Evolutionary conservation across 2,329 filamentous ascomycete genomes (phyloP), one percentile per base, ranked within the genome.

Genomic region (Exophiala calicioides): DNA sequence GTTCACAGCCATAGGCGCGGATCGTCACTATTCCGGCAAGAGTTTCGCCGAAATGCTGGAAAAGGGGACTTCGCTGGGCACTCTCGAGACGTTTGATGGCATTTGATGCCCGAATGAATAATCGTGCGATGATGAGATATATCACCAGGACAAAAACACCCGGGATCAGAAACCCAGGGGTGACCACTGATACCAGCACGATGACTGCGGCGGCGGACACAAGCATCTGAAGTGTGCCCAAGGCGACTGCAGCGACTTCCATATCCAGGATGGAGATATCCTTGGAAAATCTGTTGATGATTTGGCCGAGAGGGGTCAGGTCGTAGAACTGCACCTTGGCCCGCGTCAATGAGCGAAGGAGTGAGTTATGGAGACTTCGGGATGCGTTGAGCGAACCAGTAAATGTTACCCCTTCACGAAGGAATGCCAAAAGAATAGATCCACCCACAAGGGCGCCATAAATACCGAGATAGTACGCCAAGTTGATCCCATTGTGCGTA

Each of bases 211-310:
- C 63, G 33, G 97, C 80, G 2, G 80, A 81, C 12, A 79, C 80
- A 39, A 85, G 63, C 60, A 81, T 84, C 62, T 85, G 81, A 15
- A 85, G 72, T 56, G 84, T 80, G 38, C 82, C 82, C 58, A 97
- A 90, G 16, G 93, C 91, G 30, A 94, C 84, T 2, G 90, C 88
- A 0, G 93, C 90, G 47, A 98, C 88, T 66, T 98, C 93, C 65
- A 98, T 93, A 59, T 98, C 93, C 15, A 98, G 79, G 8, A 89
- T 84, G 66, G 98, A 90, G 10, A 98, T 81, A 65, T 98, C 93
- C 68, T 97, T 97, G 65, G 91, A 97, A 71, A 98, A 98, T 15
- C 93, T 82, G 68, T 98, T 98, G 85, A 97, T 97, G 61, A 98
- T 78, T 68, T 96, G 91, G 9, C 93, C 93, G 0, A 97, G 79